A percentile compares a stretch with the other conserved stretches of the same genome.
Evolutionary conservation across 495 filamentous ascomycete genomes (phyloP).

Genomic region (Hypoxylon fuscum): DNA sequence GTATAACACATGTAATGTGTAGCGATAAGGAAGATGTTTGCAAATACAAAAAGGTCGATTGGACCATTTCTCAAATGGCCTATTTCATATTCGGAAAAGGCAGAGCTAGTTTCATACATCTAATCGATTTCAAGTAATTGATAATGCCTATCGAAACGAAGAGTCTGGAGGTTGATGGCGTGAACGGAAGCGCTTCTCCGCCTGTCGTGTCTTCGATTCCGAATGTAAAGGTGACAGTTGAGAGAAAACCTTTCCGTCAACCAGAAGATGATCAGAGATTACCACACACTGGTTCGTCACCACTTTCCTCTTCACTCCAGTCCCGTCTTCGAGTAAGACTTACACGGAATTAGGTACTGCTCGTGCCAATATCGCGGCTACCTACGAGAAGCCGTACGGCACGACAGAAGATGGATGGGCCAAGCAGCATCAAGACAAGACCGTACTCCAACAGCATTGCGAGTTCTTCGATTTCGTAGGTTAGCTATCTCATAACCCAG

Average conservation of each 20-base stretch:
- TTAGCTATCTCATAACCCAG: conserved; percentile 41
- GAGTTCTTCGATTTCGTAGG: conserved; percentile 54
- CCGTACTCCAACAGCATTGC: conserved; percentile 63
- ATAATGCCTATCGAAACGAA: conserved; percentile 19
- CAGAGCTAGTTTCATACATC: not conserved
- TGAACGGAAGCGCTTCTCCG: conserved; percentile 3
- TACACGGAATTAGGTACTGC: conserved; percentile 33
- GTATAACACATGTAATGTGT: not conserved
- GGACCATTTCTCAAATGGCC: not conserved
- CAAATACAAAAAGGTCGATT: conserved; percentile 18
- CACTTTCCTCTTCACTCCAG: not conserved
- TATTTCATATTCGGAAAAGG: not conserved
- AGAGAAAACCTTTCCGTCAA: conserved; percentile 42
- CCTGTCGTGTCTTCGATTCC: conserved; percentile 27
- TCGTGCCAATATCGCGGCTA: conserved; percentile 49
- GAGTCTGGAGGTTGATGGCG: conserved; percentile 6
- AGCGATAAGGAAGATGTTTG: not conserved
- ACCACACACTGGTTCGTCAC: conserved; percentile 25
- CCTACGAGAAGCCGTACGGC: conserved; percentile 43
- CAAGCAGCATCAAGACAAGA: conserved; percentile 25
- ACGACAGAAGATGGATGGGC: conserved; percentile 39
- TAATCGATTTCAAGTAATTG: conserved; percentile 5
- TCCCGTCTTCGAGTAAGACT: not conserved
- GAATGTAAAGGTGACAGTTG: conserved; percentile 30
- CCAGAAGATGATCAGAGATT: conserved; percentile 34